Conservation (phyloP, 306 rosid species). For the Quercus ilex region DNA sequence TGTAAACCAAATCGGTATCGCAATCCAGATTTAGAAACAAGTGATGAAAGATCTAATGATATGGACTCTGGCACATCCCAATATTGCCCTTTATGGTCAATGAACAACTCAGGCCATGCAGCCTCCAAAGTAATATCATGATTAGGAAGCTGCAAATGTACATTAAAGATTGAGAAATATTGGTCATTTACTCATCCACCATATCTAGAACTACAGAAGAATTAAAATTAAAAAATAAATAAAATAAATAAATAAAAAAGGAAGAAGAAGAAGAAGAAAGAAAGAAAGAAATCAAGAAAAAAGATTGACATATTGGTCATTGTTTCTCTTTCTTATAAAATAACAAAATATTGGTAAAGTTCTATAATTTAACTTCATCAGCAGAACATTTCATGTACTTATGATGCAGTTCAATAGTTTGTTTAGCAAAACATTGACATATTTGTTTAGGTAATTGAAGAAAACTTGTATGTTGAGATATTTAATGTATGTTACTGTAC, state of each 20-base stretch:
- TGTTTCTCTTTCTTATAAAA: too few species aligned
- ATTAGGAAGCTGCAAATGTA: conserved; percentile 56
- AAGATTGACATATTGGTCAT: too few species aligned
- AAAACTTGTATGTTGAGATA: not conserved
- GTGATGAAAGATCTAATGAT: conserved; percentile 71
- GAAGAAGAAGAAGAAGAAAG: too few species aligned
- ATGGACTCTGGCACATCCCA: conserved; percentile 85
- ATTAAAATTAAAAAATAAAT: not conserved
- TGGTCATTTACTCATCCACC: conserved; percentile 5
- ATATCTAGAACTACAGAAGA: conserved; percentile 1
- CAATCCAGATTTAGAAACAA: conserved; percentile 55
- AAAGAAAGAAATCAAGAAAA: too few species aligned
- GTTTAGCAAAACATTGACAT: not conserved
- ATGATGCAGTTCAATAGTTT: not conserved
- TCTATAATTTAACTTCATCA: not conserved
- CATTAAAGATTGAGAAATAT: conserved; percentile 13
- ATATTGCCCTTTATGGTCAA: conserved; percentile 84
- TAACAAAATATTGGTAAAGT: not conserved
- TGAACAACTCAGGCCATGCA: conserved; percentile 87
- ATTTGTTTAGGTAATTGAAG: not conserved
- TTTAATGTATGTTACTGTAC: not conserved
- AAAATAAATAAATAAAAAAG: too few species aligned
- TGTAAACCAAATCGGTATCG: conserved; percentile 79
- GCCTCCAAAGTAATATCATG: conserved; percentile 83
- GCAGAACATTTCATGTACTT: conserved; percentile 3